Evolutionary conservation across 768 basidiomycete genomes (phyloP).

Genomic region (Termitomyces sp.): DNA sequence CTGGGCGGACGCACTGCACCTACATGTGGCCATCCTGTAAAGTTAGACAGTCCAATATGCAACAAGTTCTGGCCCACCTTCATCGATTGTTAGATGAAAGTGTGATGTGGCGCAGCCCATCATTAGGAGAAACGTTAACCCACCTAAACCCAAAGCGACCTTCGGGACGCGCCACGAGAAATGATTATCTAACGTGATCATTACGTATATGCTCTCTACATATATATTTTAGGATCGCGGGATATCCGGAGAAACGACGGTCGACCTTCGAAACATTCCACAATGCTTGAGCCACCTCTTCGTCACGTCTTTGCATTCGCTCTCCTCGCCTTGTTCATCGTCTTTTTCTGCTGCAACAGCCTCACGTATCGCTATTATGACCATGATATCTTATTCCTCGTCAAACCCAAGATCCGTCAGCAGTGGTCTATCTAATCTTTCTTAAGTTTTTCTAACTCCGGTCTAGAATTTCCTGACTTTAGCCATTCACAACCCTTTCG

Average conservation of each 20-base stretch:
- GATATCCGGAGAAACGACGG: background rate
- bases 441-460: background rate
- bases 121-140: no score
- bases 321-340: slow-evolving; percentile 37
- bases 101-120: no score
- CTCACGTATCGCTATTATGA: slow-evolving; percentile 17
- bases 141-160: no score
- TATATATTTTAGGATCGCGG: no score
- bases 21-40: no score
- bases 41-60: no score
- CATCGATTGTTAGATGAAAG: no score
- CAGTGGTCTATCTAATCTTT: background rate
- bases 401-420: background rate
- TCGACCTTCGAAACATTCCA: slow-evolving; percentile 9
- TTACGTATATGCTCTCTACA: background rate
- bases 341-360: slow-evolving; percentile 38
- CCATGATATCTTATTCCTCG: background rate
- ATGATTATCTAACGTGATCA: slow-evolving; percentile 1
- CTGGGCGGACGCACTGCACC: no score
- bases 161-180: background rate
- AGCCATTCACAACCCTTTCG: slow-evolving; percentile 40
- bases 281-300: slow-evolving; percentile 10
- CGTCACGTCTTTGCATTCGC: slow-evolving; percentile 27
- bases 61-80: no score
- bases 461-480: slow-evolving; percentile 52